Evolutionary conservation across 768 basidiomycete genomes (phyloP).

Genomic region (Cystofilobasidium capitatum): DNA sequence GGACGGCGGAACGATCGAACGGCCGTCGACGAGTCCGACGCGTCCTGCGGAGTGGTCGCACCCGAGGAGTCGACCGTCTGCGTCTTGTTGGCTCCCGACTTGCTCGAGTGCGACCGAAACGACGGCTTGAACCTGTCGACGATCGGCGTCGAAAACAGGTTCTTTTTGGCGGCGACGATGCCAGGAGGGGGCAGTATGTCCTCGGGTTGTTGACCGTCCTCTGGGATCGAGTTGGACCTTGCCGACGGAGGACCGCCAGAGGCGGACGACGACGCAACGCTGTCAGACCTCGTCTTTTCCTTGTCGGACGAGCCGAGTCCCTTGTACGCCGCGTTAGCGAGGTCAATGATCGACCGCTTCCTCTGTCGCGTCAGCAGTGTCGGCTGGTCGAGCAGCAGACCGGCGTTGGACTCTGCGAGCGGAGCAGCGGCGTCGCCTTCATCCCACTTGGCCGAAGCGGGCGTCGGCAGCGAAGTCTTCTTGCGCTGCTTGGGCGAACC

Average conservation of each 20-base stretch:
- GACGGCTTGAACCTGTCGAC: slow-evolving; percentile 23
- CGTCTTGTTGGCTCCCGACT: no score
- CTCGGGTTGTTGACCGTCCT: neutral
- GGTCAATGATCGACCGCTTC: slow-evolving; percentile 1
- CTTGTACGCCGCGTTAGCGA: neutral
- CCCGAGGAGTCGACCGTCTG: no score
- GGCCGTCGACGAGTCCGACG: no score
- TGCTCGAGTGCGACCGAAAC: slow-evolving; percentile 3
- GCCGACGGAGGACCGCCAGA: neutral
- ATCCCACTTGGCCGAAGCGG: neutral
- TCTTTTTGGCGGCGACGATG: slow-evolving; percentile 19
- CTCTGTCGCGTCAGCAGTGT: neutral
- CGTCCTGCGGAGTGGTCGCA: no score
- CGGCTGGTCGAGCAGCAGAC: neutral
- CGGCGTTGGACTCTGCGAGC: neutral
- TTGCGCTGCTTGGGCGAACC: neutral
- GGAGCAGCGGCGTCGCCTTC: neutral
- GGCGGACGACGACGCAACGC: neutral
- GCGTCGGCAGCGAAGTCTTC: neutral
- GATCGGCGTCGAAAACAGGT: slow-evolving; percentile 26
- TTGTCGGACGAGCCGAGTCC: neutral
- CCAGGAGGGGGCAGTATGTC: slow-evolving; percentile 20
- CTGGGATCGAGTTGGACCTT: neutral
- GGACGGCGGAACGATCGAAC: no score
- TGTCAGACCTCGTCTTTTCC: neutral